Base-by-base conservation (phyloP, 2,329 filamentous ascomycete genomes). In the Emmonsiellopsis sp. region DNA sequence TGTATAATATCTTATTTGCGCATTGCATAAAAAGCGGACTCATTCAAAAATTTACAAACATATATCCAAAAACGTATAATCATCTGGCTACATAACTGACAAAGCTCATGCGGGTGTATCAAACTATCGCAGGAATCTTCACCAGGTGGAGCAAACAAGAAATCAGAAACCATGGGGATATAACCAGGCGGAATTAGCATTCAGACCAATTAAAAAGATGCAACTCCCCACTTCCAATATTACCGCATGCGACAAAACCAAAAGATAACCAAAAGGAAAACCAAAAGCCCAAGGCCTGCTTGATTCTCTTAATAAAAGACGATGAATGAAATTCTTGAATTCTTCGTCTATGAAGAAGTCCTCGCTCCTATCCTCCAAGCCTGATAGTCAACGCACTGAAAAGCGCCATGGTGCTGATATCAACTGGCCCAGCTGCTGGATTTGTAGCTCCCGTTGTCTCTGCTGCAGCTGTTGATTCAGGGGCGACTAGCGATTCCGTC, bases 351-450 rank as follows among this genome's bases (percentile, higher is more conserved):
- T 42, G 42, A 11, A 50, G 1, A 31, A 6, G 32, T 32, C 5
- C 3, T 43, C 26, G 37, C n/a, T 32, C 26, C 26, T 38, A 50
- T 13, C 38, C 52, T 20, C 52, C 52, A 46, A 54, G 38, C 31
- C 37, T 49, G 26, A 54, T 20, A 15, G 52, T 54, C 34, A 54
- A 32, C 26, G 46, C 52, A 20, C 52, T 54, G 38, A 50, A 31
- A 16, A 54, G 38, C 3, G 37, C 11, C 20, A 53, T 32, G 8
- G 51, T 41, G 37, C 26, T 42, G 44, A 46, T 42, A 32, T 53
- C 51, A 47, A 53, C 26, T 8, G 41, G 16, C 34, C 16, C 46
- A 6, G 32, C 46, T 8, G 34, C 46, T 9, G 46, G 35, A n/a
- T 40, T 35, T 5, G 9, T 10, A 30, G 16, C 45, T 38, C 10